Evolutionary conservation across 2,329 filamentous ascomycete species (phyloP).

Genomic region (Cryphonectria radicalis): DNA sequence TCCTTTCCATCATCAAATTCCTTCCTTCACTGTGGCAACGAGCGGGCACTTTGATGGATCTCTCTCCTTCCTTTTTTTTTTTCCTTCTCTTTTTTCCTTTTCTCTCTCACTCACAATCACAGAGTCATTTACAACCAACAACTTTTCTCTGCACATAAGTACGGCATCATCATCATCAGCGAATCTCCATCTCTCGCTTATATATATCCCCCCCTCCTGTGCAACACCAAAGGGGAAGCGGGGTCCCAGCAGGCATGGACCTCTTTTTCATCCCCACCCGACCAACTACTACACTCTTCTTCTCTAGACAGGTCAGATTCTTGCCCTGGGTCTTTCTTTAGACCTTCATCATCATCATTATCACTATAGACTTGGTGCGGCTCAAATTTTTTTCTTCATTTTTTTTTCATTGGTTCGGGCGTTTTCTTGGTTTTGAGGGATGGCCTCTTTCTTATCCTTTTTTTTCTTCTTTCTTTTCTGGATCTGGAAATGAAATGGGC

Average conservation of each 20-base stretch:
- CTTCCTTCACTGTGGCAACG: conserved; percentile 5
- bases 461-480: no score
- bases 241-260: conserved; percentile 7
- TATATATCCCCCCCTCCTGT: background rate
- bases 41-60: conserved; percentile 9
- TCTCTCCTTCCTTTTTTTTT: background rate
- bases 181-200: conserved; percentile 1
- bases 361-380: conserved; percentile 3
- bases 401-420: background rate
- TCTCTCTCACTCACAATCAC: background rate
- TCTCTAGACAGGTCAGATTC: background rate
- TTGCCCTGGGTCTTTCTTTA: background rate
- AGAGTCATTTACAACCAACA: background rate
- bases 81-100: background rate
- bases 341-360: background rate
- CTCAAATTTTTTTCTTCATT: background rate
- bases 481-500: background rate
- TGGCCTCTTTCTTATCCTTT: no score
- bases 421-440: background rate
- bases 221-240: background rate
- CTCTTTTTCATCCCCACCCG: background rate
- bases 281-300: background rate
- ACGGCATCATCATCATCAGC: conserved; percentile 8
- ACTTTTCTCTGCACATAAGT: conserved; percentile 4
- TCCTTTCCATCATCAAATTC: background rate